These are phyloP conservation scores for Cyclotella baltica DNA, from an alignment of 108 stramenopile genomes.

Conservation along the genomic window DNA sequence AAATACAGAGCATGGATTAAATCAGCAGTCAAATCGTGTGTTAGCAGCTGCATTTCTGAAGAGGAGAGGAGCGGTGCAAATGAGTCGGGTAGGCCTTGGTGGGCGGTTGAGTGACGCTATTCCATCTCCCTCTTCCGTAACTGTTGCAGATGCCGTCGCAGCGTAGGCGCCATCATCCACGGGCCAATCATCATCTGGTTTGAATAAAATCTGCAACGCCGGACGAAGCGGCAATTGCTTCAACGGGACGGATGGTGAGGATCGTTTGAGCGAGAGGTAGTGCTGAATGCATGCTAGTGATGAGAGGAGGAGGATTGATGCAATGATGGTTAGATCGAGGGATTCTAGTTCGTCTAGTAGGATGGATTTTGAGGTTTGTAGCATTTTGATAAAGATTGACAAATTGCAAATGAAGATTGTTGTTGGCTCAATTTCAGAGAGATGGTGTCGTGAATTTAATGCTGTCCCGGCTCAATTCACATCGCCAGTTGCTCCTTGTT, in stretches of 20 bases:
- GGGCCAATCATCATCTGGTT: constrained; percentile 72
- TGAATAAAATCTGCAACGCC: constrained; percentile 78
- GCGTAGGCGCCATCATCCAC: background rate
- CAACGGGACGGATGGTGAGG: constrained; percentile 70
- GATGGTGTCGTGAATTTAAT: too few species aligned
- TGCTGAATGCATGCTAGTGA: background rate
- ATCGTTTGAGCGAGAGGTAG: background rate
- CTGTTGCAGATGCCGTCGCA: background rate
- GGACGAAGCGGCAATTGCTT: constrained; percentile 76
- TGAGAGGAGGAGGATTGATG: background rate
- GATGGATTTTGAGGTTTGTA: background rate
- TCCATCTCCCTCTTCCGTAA: constrained; percentile 6
- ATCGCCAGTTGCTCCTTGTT: too few species aligned
- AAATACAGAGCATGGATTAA: constrained; percentile 79
- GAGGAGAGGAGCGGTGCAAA: constrained; percentile 90
- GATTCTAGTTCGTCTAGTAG: background rate
- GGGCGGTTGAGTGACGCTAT: constrained; percentile 31
- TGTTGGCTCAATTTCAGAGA: too few species aligned
- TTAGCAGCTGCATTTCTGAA: constrained; percentile 74
- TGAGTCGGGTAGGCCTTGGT: constrained; percentile 78
- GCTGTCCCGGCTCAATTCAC: too few species aligned
- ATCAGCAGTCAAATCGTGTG: constrained; percentile 78
- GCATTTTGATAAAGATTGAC: too few species aligned
- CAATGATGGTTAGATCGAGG: background rate
- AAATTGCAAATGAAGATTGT: too few species aligned